phyloP scores from a whole-genome alignment of 768 basidiomycete genomes.

The Mycena belliarum region DNA sequence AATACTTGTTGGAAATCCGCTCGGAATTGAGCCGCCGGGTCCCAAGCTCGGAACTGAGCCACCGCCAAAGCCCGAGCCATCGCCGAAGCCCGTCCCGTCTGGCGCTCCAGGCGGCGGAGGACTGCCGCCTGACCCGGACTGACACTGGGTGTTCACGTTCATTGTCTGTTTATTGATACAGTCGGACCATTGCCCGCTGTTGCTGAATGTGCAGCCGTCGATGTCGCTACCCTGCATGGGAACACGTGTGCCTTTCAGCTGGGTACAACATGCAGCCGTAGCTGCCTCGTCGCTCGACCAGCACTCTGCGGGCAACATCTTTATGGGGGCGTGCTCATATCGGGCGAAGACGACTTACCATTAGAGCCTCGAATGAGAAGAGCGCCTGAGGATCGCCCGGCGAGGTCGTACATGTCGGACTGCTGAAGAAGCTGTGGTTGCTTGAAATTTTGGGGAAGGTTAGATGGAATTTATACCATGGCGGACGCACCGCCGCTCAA shows the following conservation, averaged over 20 bases:
- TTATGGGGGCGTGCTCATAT: too few relatives aligned
- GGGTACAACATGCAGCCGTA: not conserved
- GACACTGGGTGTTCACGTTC: not conserved
- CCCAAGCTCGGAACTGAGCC: too few relatives aligned
- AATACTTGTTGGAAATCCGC: too few relatives aligned
- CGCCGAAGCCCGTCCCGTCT: too few relatives aligned
- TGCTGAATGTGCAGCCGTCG: not conserved
- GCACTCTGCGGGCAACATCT: too few relatives aligned
- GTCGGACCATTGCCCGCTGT: not conserved
- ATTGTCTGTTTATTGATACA: not conserved
- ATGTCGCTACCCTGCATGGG: not conserved
- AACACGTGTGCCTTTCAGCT: not conserved
- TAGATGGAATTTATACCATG: not conserved
- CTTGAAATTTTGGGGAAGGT: not conserved
- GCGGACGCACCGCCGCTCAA: too few relatives aligned
- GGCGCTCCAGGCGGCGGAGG: not conserved
- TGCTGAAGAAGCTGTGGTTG: not conserved
- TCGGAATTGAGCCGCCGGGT: too few relatives aligned
- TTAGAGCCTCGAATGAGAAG: not conserved
- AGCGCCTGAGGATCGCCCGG: not conserved
- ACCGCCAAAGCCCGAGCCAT: too few relatives aligned
- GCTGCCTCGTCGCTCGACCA: not conserved
- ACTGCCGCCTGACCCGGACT: not conserved
- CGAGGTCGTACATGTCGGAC: not conserved
- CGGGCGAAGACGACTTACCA: too few relatives aligned